Evolutionary conservation across 768 basidiomycete species (phyloP), one percentile per base, ranked within the genome.

Genomic region (Grammothele lineata): DNA sequence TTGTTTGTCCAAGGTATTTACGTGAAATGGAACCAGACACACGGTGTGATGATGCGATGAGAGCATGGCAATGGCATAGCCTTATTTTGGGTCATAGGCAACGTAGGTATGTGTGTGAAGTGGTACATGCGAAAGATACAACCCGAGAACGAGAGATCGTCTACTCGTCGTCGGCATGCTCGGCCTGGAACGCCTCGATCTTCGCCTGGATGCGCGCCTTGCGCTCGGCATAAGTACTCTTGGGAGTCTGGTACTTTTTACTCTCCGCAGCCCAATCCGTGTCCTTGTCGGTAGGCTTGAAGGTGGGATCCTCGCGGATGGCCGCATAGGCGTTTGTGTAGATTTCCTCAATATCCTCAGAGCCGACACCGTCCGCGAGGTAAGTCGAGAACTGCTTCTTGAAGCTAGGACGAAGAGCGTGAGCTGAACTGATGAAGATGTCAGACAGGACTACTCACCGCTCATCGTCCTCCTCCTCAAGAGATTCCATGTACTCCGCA

Each of bases 401-500:
- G 80, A 95, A 95, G 60, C 90, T 92, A 53, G 4, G 11, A 11
- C 18, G 3, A n/a, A 6, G 5, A 40, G 19, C 33, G 25, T 26
- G 17, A 25, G 14, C 27, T 7, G 8, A 7, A 30, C 14, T 7
- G 14, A 7, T 30, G 27, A 30, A 30, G 14, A 30, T 7, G 7
- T 14, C 27, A 14, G 27, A 10, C 40, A 44, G 37, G 23, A n/a
- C 30, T 10, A 64, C 77, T 52, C 57, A 83, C 83, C 93, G 81
- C 73, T 98, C 95, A 61, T 98, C 96, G 65, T 99, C 96, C 75
- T 99, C 96, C 78, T 99, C 96, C 74, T 99, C 96, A 44, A 98
- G 74, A 47, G 84, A 88, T 74, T 98, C 91, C 96, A 99, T 99
- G 78, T 98, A 99, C 72, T 98, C 96, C 41, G 96, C 92, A 47